Conservation (phyloP, 176 grass and related monocot species). For the Zea mays region DNA sequence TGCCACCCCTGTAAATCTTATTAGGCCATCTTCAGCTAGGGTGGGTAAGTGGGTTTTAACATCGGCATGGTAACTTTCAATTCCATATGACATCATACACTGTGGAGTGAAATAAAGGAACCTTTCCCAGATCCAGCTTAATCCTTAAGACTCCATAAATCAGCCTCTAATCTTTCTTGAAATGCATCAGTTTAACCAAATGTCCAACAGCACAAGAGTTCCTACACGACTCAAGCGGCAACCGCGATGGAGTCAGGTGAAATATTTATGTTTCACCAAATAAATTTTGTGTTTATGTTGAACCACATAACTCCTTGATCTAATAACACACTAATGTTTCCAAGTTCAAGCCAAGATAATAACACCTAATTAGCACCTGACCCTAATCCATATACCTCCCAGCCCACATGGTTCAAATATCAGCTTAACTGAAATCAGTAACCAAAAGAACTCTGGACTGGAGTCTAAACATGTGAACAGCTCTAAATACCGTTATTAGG, state of each 20-base stretch:
- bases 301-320: neutral
- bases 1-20: slow-evolving; percentile 7
- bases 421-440: neutral
- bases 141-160: neutral
- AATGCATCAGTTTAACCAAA: slow-evolving; percentile 16
- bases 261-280: neutral
- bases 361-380: neutral
- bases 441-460: neutral
- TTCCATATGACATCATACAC: neutral
- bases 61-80: neutral
- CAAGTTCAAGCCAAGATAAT: neutral
- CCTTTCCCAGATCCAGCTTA: neutral
- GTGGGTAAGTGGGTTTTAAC: too few species aligned
- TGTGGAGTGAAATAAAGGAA: neutral
- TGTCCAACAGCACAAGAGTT: slow-evolving; percentile 13
- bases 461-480: neutral
- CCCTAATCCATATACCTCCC: neutral
- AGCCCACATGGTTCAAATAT: slow-evolving; percentile 4
- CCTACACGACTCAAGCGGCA: neutral
- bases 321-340: neutral
- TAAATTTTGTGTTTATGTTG: neutral
- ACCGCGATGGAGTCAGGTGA: neutral
- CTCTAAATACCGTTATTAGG: neutral
- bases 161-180: neutral
- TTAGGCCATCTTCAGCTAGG: neutral